phyloP scores from a whole-genome alignment of 345 rosid genomes.

The Syzygium aqueum region DNA sequence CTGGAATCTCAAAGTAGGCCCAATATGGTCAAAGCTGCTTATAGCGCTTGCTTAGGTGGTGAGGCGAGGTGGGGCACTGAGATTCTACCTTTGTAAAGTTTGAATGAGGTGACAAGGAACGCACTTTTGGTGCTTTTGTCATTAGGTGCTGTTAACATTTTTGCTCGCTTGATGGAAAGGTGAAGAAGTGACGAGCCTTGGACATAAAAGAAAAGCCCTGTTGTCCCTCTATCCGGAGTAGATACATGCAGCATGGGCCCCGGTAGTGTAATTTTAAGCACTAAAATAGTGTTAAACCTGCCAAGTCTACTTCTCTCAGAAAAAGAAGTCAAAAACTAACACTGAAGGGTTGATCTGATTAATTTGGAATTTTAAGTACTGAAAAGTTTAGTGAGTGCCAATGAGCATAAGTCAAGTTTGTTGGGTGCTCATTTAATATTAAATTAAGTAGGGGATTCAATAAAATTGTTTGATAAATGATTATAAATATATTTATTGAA shows the following conservation, averaged over 20 bases:
- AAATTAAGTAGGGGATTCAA: neutral
- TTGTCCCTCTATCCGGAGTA: neutral
- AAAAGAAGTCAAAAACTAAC: neutral
- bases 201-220: neutral
- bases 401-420: neutral
- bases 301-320: neutral
- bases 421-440: neutral
- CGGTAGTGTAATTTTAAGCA: neutral
- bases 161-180: neutral
- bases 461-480: neutral
- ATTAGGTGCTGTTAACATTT: neutral
- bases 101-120: neutral
- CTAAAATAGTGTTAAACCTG: neutral
- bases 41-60: neutral
- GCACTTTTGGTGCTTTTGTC: neutral
- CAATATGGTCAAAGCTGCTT: neutral
- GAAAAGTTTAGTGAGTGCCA: neutral
- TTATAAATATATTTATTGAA: neutral
- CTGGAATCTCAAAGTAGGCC: neutral
- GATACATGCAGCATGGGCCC: neutral
- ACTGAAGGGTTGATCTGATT: neutral
- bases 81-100: neutral
- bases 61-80: neutral
- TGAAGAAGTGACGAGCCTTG: neutral
- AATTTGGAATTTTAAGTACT: neutral